Evolutionary conservation across 1,139 yeast genomes (phyloP), one percentile per base, ranked within the genome.

Genomic region (Saccharomyces hybrid): DNA sequence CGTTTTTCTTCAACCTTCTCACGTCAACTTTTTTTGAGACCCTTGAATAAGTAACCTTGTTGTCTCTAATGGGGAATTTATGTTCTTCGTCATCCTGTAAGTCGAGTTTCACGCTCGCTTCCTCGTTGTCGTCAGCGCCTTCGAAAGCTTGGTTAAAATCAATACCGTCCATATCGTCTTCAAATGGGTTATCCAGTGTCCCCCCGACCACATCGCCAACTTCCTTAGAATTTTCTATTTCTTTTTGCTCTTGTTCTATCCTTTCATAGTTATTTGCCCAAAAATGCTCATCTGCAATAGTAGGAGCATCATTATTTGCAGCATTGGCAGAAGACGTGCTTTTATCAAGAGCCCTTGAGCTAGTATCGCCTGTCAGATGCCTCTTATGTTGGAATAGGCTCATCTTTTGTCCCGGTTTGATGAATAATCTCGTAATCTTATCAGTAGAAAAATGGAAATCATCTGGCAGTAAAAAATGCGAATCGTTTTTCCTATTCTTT

Each of bases 11-110:
- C 57, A 93, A 75, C 42, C 78, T 74, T 62, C 82, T 82, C 47
- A 93, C 87, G 67, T 93, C 95, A 19, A 93, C 96, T 60, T 85
- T 79, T 68, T 90, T 91, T 3, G 97, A 93, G 3, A 84, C 82
- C 54, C 86, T 77, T 1, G 97, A 88, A 64, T 84, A 90, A 58
- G 79, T 83, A 49, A 90, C 83, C 48, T 67, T 67, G 60, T 81
- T 81, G 51, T 84, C 88, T 0, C 57, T 53, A 7, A 56, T 49
- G 16, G 56, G 56, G 85, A 55, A 82, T 55, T 86, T 73, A 13
- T 69, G 74, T 55, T 70, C 74, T 25, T 74, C 63, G 5, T 75
- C 76, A 13, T 77, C 77, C n/a, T 73, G 66, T 55, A 52, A 28
- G 52, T 14, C 13, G 25, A 16, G 41, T 52, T 52, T 6, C 50